These are phyloP conservation scores for Paramecium caudatum DNA, from an alignment of 73 alveolate species.

Conservation along the genomic window DNA sequence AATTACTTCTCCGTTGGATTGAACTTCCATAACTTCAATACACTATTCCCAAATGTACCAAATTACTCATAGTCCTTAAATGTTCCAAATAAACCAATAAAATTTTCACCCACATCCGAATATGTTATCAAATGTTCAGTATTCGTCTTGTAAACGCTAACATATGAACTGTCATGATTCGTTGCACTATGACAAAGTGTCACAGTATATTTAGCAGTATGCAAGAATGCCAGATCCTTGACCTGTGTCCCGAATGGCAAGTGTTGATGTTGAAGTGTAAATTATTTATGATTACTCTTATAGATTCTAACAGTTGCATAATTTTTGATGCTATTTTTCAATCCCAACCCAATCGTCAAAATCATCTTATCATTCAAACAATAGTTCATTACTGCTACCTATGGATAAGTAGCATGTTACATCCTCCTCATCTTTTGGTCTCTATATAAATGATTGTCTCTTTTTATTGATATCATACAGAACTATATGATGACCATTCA, in stretches of 20 bases:
- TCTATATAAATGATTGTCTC: constrained; percentile 6
- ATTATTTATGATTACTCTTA: constrained; percentile 36
- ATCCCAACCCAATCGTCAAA: neutral
- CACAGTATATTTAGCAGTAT: constrained; percentile 40
- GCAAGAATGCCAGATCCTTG: constrained; percentile 17
- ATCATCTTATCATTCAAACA: constrained; percentile 52
- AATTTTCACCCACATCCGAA: constrained; percentile 1
- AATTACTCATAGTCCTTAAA: neutral
- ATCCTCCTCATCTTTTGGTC: constrained; percentile 63
- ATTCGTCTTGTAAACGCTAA: constrained; percentile 25
- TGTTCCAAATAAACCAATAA: constrained; percentile 16
- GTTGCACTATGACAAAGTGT: neutral
- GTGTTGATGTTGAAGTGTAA: constrained; percentile 57
- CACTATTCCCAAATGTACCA: neutral
- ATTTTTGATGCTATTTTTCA: constrained; percentile 44
- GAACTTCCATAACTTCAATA: constrained; percentile 9
- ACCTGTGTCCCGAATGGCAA: constrained; percentile 38
- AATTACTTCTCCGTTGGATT: constrained; percentile 8
- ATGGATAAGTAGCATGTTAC: neutral
- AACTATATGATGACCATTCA: constrained; percentile 51
- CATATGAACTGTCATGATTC: constrained; percentile 1
- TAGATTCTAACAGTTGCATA: constrained; percentile 67
- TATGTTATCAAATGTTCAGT: constrained; percentile 24
- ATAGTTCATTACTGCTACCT: constrained; percentile 37
- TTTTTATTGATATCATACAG: constrained; percentile 28